A percentile compares a stretch with the other conserved stretches of the same genome.
Evolutionary conservation across 2,329 filamentous ascomycete genomes (phyloP).

Genomic region (Trichoderma brevicompactum): DNA sequence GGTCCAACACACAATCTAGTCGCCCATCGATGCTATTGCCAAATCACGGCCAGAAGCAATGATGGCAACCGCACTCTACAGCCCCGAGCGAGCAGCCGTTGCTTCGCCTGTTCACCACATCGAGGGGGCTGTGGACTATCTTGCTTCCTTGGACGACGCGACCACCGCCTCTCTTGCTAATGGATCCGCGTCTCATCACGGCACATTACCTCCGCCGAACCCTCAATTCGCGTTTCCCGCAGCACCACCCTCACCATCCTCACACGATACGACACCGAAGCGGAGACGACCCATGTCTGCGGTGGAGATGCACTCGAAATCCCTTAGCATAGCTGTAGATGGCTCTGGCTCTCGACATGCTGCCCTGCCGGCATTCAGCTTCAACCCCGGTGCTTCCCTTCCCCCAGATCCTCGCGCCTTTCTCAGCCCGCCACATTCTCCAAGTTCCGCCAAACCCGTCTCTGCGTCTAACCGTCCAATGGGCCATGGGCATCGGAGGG

Average conservation of each 20-base stretch:
- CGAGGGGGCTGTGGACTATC: conserved; percentile 36
- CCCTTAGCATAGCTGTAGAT: conserved; percentile 40
- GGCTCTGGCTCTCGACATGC: conserved; percentile 41
- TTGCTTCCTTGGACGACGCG: conserved; percentile 33
- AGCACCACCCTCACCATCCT: conserved; percentile 49
- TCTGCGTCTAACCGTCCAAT: conserved; percentile 62
- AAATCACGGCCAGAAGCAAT: conserved; percentile 52
- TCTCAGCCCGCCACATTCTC: conserved; percentile 61
- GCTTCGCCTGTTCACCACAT: conserved; percentile 37
- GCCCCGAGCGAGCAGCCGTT: conserved; percentile 43
- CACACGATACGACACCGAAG: conserved; percentile 51
- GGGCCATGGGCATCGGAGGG: conserved; percentile 77
- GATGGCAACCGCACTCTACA: conserved; percentile 49
- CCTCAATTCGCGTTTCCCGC: conserved; percentile 68
- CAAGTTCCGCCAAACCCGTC: conserved; percentile 52
- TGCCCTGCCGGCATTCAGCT: conserved; percentile 58
- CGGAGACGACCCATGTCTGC: conserved; percentile 59
- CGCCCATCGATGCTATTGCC: conserved; percentile 52
- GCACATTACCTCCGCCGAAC: conserved; percentile 56
- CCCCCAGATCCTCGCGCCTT: conserved; percentile 45
- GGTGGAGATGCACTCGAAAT: conserved; percentile 50
- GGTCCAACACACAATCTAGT: conserved; percentile 45
- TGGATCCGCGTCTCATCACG: conserved; percentile 15
- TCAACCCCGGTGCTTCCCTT: conserved; percentile 55
- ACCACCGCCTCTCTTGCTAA: conserved; percentile 32